phyloP scores from a whole-genome alignment of 2,329 filamentous ascomycete species.

The Gremmenia infestans region DNA sequence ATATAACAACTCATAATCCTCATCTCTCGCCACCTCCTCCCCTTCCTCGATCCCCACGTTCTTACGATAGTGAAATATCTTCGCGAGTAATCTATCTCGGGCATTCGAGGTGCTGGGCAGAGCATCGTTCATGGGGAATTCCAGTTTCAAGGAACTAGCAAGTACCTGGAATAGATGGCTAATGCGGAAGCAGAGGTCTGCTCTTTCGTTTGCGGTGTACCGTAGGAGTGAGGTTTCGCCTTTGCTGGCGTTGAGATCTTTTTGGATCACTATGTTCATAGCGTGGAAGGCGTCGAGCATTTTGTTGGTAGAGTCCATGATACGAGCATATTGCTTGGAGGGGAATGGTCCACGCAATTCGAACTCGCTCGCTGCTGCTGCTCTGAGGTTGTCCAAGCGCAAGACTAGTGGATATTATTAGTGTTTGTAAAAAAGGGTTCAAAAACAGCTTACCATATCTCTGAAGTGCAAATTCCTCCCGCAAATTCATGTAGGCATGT shows the following conservation, averaged over 20 bases:
- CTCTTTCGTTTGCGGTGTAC: conserved; percentile 74
- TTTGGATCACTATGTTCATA: conserved; percentile 88
- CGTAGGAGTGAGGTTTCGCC: conserved; percentile 77
- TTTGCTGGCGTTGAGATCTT: conserved; percentile 67
- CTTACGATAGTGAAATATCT: conserved; percentile 81
- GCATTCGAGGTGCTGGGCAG: conserved; percentile 77
- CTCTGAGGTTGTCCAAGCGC: conserved; percentile 68
- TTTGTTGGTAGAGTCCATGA: conserved; percentile 74
- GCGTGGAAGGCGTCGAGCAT: conserved; percentile 93
- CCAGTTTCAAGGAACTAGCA: conserved; percentile 87
- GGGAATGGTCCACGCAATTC: conserved; percentile 86
- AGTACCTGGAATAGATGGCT: conserved; percentile 84
- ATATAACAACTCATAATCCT: conserved; percentile 88
- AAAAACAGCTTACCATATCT: conserved; percentile 55
- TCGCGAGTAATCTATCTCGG: conserved; percentile 77
- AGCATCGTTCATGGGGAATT: conserved; percentile 87
- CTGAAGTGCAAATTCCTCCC: conserved; percentile 82
- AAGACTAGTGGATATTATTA: conserved; percentile 37
- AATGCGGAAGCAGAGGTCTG: conserved; percentile 78
- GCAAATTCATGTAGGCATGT: conserved; percentile 76
- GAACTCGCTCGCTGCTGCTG: conserved; percentile 76
- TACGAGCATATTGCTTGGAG: conserved; percentile 62
- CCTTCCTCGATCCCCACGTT: conserved; percentile 34
- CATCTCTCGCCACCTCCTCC: conserved; percentile 50
- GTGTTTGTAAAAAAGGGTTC: conserved; percentile 10